Percentiles rank a stretch among this genome's conserved stretches.
Conservation (phyloP, 1,139 yeast genomes). For the Scheffersomyces titani region DNA sequence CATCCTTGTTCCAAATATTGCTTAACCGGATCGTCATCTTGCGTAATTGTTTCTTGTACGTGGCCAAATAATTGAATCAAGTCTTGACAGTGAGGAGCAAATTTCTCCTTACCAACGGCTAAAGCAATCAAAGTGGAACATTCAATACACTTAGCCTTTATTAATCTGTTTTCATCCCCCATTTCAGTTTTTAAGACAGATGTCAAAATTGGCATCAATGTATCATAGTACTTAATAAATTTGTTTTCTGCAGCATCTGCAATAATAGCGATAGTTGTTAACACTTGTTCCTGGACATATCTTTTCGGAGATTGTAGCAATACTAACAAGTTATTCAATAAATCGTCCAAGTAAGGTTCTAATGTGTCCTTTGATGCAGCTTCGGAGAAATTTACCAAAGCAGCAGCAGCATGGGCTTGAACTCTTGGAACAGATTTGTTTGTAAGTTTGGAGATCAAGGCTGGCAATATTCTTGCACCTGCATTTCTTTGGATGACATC, state of each 20-base stretch:
- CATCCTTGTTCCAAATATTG: constrained; percentile 92
- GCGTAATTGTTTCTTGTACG: constrained; percentile 61
- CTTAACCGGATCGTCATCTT: constrained; percentile 82
- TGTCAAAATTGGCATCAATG: constrained; percentile 87
- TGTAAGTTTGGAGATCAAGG: constrained; percentile 78
- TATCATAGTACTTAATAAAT: constrained; percentile 88
- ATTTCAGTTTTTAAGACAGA: constrained; percentile 78
- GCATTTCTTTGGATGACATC: constrained; percentile 81
- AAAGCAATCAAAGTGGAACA: constrained; percentile 92
- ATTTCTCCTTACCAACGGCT: constrained; percentile 95
- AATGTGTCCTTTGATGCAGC: constrained; percentile 84
- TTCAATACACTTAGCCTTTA: constrained; percentile 93
- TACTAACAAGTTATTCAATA: constrained; percentile 71
- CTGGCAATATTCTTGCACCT: constrained; percentile 81
- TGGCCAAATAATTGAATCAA: constrained; percentile 71
- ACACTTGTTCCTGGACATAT: constrained; percentile 95
- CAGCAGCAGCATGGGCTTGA: constrained; percentile 98
- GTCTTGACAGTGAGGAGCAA: constrained; percentile 73
- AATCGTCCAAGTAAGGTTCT: constrained; percentile 86
- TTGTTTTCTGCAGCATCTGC: constrained; percentile 97
- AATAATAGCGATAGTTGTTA: constrained; percentile 93
- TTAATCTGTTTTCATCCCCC: constrained; percentile 74
- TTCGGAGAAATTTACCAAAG: constrained; percentile 91
- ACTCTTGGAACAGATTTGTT: constrained; percentile 79
- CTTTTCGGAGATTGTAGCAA: constrained; percentile 76